These are phyloP conservation scores for Pyrenopolyporus hunteri DNA, from an alignment of 495 filamentous ascomycete genomes.

Conservation along the genomic window DNA sequence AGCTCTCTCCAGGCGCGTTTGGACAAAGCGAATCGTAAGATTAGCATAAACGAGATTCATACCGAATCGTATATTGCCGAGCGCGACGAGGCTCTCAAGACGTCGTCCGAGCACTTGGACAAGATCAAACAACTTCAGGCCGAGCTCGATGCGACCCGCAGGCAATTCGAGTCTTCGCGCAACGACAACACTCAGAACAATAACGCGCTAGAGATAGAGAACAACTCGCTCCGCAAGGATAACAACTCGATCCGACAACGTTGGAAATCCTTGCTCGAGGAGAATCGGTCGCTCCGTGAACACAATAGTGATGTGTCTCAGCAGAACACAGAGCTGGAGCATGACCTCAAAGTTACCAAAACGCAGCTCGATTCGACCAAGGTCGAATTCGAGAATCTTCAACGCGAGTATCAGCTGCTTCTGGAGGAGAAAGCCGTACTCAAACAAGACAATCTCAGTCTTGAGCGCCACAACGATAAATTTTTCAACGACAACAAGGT, in stretches of 20 bases:
- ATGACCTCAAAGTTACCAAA: constrained; percentile 44
- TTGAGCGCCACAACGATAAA: constrained; percentile 54
- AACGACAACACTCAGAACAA: constrained; percentile 12
- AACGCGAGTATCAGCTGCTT: constrained; percentile 36
- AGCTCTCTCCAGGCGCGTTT: constrained; percentile 49
- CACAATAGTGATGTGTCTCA: constrained; percentile 38
- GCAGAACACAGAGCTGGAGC: constrained; percentile 48
- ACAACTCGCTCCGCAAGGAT: constrained; percentile 41
- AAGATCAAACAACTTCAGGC: constrained; percentile 52
- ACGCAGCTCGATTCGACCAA: constrained; percentile 45
- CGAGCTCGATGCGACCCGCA: constrained; percentile 47
- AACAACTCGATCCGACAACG: constrained; percentile 42
- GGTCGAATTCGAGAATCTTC: constrained; percentile 45
- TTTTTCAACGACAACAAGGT: constrained; percentile 55
- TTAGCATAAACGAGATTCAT: constrained; percentile 54
- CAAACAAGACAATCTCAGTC: constrained; percentile 49
- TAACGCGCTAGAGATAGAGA: constrained; percentile 41
- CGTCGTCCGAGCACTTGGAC: constrained; percentile 48
- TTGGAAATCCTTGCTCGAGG: constrained; percentile 36
- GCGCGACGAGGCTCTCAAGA: constrained; percentile 54
- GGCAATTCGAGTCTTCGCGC: constrained; percentile 42
- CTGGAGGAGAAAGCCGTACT: constrained; percentile 47
- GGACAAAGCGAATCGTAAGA: constrained; percentile 54
- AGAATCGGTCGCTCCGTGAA: constrained; percentile 39
- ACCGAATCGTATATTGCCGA: constrained; percentile 52